Evolutionary conservation across 352 stramenopile genomes (phyloP).

Genomic region (Globisporangium mamillatum): DNA sequence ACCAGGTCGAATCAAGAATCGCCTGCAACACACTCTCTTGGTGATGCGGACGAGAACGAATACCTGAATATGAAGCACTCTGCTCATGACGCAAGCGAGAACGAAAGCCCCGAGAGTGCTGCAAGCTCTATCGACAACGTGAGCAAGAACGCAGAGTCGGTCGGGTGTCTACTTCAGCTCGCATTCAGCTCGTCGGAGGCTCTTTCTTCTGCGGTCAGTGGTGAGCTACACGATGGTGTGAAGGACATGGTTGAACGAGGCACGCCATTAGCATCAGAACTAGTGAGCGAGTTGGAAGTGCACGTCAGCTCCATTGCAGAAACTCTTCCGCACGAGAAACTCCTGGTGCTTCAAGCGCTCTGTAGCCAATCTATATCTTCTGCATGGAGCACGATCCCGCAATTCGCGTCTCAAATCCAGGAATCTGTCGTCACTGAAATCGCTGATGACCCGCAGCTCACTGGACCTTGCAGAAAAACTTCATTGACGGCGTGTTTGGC

Average conservation of each 20-base stretch:
- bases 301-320: background rate
- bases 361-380: background rate
- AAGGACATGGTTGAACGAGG: background rate
- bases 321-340: constrained; percentile 16
- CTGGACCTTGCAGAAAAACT: background rate
- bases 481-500: constrained; percentile 23
- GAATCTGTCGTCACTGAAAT: background rate
- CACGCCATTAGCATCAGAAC: background rate
- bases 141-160: no score
- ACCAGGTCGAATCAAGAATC: no score
- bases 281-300: background rate
- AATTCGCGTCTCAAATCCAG: background rate
- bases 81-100: no score
- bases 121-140: no score
- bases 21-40: no score
- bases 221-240: background rate
- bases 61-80: no score
- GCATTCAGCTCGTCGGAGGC: background rate
- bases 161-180: background rate
- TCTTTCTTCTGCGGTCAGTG: background rate
- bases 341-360: background rate
- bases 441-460: no score
- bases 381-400: background rate
- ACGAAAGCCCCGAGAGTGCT: no score
- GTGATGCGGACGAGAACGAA: no score